Conservation (phyloP, 106 monocot species). For the Posidonia australis region DNA sequence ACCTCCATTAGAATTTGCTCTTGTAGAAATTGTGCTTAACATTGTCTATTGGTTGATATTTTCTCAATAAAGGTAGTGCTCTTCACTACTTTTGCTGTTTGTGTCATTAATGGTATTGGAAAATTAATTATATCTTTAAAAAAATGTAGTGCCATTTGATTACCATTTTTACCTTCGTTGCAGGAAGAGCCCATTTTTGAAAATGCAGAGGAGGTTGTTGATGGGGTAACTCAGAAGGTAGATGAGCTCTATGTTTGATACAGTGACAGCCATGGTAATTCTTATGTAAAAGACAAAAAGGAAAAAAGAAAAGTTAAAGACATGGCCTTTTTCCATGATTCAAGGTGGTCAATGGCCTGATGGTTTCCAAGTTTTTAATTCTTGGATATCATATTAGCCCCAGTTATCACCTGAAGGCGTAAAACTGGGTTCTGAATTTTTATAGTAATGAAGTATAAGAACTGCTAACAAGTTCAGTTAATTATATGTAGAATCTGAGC, state of each 20-base stretch:
- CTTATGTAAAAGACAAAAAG: not conserved
- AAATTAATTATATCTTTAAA: not conserved
- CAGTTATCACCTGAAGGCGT: not conserved
- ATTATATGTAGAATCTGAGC: not conserved
- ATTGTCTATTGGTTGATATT: not conserved
- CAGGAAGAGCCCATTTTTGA: constrained; percentile 33
- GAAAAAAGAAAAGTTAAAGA: not conserved
- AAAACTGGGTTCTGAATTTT: not conserved
- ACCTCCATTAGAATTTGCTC: not conserved
- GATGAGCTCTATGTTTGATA: constrained; percentile 14
- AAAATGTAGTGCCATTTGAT: not conserved
- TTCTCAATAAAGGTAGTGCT: no score
- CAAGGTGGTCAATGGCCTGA: not conserved
- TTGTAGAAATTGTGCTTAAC: not conserved
- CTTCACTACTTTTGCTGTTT: not conserved
- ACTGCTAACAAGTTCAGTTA: not conserved
- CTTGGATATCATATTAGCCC: not conserved
- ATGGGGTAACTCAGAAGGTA: constrained; percentile 32
- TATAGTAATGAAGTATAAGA: not conserved
- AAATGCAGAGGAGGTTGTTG: constrained; percentile 29
- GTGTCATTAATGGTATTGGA: no score
- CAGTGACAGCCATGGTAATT: not conserved
- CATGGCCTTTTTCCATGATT: not conserved
- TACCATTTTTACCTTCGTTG: constrained; percentile 1
- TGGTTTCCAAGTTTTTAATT: not conserved